Conservation (phyloP, 2,329 filamentous ascomycete genomes). For the Xylogone sp. region DNA sequence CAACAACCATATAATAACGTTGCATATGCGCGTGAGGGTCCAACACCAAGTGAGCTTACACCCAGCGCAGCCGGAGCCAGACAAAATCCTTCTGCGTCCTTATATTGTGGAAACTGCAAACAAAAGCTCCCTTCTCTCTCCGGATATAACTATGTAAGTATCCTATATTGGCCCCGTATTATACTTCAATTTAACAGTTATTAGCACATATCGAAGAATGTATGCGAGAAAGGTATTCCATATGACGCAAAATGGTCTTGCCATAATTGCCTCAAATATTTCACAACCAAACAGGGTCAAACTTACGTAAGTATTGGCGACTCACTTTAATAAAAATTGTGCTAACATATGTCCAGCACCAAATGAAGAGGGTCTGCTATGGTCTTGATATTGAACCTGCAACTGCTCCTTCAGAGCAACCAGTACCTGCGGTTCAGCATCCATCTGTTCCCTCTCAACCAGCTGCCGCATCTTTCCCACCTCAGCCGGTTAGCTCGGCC, state of each 20-base stretch:
- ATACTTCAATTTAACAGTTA: neutral
- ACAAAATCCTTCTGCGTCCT: neutral
- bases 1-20: neutral
- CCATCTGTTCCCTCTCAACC: slow-evolving; percentile 1
- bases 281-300: slow-evolving; percentile 17
- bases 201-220: slow-evolving; percentile 10
- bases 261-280: slow-evolving; percentile 13
- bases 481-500: neutral
- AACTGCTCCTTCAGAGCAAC: neutral
- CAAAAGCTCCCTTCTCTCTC: neutral
- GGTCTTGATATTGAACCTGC: slow-evolving; percentile 3
- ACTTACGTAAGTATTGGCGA: slow-evolving; percentile 15
- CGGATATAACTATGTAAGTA: slow-evolving; percentile 1
- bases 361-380: slow-evolving; percentile 7
- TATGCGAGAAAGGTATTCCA: slow-evolving; percentile 10
- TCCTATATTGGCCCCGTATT: neutral
- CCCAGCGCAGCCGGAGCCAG: neutral
- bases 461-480: slow-evolving; percentile 1
- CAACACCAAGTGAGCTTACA: neutral
- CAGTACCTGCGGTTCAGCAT: neutral
- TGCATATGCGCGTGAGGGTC: neutral
- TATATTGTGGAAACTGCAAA: neutral
- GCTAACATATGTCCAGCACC: slow-evolving; percentile 1
- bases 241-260: slow-evolving; percentile 13
- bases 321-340: neutral